Evolutionary conservation across 257 asterid genomes (phyloP).

Genomic region (Nicotiana tabacum): DNA sequence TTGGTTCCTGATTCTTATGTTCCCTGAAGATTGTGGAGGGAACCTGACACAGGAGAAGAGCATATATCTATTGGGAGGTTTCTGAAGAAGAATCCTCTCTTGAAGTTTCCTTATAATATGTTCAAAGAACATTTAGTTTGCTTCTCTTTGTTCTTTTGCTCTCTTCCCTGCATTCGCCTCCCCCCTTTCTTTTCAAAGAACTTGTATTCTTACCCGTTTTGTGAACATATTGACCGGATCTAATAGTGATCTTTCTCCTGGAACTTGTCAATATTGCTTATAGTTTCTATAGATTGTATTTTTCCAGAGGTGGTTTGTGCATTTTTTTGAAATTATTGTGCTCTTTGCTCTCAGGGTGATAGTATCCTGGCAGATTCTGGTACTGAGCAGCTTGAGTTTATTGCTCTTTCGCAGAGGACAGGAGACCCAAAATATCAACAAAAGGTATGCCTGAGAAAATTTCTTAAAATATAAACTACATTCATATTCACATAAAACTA

Average conservation of each 20-base stretch:
- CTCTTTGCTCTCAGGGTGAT: slow-evolving; percentile 62
- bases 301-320: background rate
- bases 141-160: background rate
- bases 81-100: slow-evolving; percentile 1
- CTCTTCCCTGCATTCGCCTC: background rate
- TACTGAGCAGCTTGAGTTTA: slow-evolving; percentile 96
- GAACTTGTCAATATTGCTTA: background rate
- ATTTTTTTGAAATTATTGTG: background rate
- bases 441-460: slow-evolving; percentile 43
- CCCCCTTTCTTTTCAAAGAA: background rate
- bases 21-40: background rate
- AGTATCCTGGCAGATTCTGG: slow-evolving; percentile 98
- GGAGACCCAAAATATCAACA: slow-evolving; percentile 85
- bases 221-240: background rate
- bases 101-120: background rate
- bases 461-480: background rate
- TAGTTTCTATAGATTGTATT: background rate
- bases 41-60: background rate
- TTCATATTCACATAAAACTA: background rate
- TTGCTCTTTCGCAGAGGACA: slow-evolving; percentile 97
- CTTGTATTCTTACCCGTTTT: background rate
- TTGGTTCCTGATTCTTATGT: slow-evolving; percentile 7
- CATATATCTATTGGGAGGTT: background rate
- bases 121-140: background rate
- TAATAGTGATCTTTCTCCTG: background rate